Base-by-base conservation (phyloP, 2,329 filamentous ascomycete genomes). In the Parasarocladium wereldwijsianum region DNA sequence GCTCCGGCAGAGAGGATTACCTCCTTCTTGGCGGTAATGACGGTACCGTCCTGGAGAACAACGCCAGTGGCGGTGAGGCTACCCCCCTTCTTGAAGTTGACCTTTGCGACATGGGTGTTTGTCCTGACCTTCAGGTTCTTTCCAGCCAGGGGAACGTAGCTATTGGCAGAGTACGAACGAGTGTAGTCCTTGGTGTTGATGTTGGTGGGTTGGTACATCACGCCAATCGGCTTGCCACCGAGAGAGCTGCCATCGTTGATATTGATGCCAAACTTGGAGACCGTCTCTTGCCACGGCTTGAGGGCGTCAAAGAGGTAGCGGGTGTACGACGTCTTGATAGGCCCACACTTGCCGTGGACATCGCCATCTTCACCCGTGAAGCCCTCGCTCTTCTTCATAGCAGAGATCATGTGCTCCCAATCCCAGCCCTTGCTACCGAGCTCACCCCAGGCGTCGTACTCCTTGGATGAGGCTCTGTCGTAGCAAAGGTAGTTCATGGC, bases 401-500 rank as follows among this genome's bases (percentile, higher is more conserved):
- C 44, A 25, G 31, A 36, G 8, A 54, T 44, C 35, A 66, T 48
- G 10, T 42, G 42, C 2, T 46, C 27, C 49, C 51, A 57, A 18
- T 48, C 45, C 53, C 53, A 56, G 0, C 52, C 52, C 6, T 37
- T 32, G 20, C 46, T 57, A 1, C 52, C 52, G 1, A 58, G 37
- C n/a, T 46, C 43, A 8, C 42, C 46, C 54, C 54, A 57, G 13
- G 43, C 40, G 15, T 57, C 46, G 14, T 55, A 55, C 32, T 57
- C 54, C 12, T 44, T 38, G 3, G 46, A 43, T 4, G 47, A 33
- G 2, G 51, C 52, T 4, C 54, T 44, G 33, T 56, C 49, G 24
- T 54, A 56, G 33, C 46, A 48, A 28, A 57, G 45, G 24, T 61
- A 57, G 39, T 66, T 65, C 32, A 66, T 39, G 4, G 58, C 51